These are phyloP conservation scores for Aspergillus arachidicola DNA, from an alignment of 2,329 filamentous ascomycete species.

Conservation along the genomic window DNA sequence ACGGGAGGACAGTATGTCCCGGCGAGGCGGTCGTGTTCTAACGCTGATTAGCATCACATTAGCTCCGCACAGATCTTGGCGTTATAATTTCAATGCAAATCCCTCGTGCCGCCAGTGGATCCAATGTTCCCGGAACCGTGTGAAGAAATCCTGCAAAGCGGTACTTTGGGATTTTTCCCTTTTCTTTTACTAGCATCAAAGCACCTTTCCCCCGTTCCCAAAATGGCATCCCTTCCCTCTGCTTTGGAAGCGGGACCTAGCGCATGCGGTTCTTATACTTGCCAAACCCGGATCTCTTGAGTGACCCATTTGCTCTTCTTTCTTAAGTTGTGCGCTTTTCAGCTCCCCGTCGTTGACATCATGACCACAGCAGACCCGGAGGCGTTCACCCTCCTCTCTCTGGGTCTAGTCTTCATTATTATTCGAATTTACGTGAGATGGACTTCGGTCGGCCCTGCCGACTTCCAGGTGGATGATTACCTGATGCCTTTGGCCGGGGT, in stretches of 20 bases:
- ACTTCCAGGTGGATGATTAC: slow-evolving; percentile 58
- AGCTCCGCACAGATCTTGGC: not conserved
- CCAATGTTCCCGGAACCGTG: not conserved
- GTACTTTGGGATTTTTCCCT: not conserved
- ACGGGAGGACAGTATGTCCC: not conserved
- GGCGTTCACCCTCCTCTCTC: slow-evolving; percentile 52
- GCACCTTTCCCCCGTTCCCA: not conserved
- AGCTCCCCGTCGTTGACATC: not conserved
- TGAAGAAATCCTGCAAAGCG: not conserved
- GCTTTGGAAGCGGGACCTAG: not conserved
- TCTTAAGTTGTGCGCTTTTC: not conserved
- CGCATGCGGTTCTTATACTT: not conserved
- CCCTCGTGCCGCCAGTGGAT: not conserved
- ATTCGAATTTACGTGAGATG: slow-evolving; percentile 54
- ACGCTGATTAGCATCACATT: not conserved
- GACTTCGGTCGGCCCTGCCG: slow-evolving; percentile 45
- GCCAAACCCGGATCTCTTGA: not conserved
- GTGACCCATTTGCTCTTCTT: not conserved
- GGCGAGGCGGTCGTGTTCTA: not conserved
- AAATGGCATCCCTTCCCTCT: not conserved
- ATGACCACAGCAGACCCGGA: slow-evolving; percentile 30
- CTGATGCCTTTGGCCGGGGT: slow-evolving; percentile 57
- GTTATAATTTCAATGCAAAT: not conserved
- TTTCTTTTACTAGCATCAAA: not conserved
- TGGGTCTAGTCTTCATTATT: slow-evolving; percentile 51